Evolutionary conservation across 2,329 filamentous ascomycete species (phyloP).

Genomic region (Aaosphaeria pasadenensis): DNA sequence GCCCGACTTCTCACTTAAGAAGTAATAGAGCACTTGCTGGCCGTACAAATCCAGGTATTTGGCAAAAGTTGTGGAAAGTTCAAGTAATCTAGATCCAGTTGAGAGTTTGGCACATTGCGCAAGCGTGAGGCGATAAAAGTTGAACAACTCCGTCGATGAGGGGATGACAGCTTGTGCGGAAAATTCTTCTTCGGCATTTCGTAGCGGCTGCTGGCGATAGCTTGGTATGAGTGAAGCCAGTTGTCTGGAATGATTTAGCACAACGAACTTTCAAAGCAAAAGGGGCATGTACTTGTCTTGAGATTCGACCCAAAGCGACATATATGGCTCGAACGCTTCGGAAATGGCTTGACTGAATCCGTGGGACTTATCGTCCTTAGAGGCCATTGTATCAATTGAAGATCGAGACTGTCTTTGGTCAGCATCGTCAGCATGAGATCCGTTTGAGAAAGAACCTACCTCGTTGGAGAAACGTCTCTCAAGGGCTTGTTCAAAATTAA

Average conservation of each 20-base stretch:
- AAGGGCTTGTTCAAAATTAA: slow-evolving; percentile 92
- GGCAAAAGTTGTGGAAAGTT: slow-evolving; percentile 79
- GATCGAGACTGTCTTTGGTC: slow-evolving; percentile 56
- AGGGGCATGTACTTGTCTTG: slow-evolving; percentile 65
- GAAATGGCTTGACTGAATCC: slow-evolving; percentile 90
- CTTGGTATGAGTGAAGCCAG: slow-evolving; percentile 79
- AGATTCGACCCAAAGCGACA: slow-evolving; percentile 95
- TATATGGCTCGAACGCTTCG: slow-evolving; percentile 93
- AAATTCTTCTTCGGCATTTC: slow-evolving; percentile 86
- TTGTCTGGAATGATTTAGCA: slow-evolving; percentile 47
- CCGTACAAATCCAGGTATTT: slow-evolving; percentile 96
- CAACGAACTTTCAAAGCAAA: not conserved
- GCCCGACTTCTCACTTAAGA: slow-evolving; percentile 59
- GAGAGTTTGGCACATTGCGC: slow-evolving; percentile 96
- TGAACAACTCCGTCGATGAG: slow-evolving; percentile 94
- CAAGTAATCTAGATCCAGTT: slow-evolving; percentile 80
- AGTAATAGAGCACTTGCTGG: slow-evolving; percentile 81
- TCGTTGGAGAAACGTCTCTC: slow-evolving; percentile 77
- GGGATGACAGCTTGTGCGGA: slow-evolving; percentile 83
- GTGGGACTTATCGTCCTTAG: slow-evolving; percentile 69
- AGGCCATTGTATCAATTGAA: slow-evolving; percentile 87
- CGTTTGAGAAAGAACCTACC: slow-evolving; percentile 15
- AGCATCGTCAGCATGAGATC: slow-evolving; percentile 6
- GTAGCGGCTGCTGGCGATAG: slow-evolving; percentile 78
- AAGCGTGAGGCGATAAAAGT: slow-evolving; percentile 90